Evolutionary conservation across 164 flowering plant species (phyloP).

Genomic region (Kalanchoe fedtschenkoi): DNA sequence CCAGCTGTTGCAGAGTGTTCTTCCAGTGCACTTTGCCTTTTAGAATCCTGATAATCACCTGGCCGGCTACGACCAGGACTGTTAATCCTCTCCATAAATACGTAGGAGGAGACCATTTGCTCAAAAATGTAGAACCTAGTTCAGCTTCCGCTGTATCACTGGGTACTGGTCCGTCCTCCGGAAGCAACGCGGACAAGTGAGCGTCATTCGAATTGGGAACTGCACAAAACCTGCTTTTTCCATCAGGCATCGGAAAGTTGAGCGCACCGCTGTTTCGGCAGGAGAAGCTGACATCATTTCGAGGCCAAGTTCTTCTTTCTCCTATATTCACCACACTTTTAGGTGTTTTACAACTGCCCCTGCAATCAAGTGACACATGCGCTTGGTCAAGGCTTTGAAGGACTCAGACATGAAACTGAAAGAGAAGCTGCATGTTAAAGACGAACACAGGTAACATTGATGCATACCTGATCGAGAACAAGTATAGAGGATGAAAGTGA

Average conservation of each 20-base stretch:
- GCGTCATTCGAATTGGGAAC: conserved; percentile 34
- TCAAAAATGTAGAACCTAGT: conserved; percentile 21
- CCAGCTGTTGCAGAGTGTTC: conserved; percentile 85
- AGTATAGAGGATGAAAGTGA: conserved; percentile 13
- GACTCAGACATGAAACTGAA: too few species aligned
- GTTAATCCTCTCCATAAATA: conserved; percentile 83
- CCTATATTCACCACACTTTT: background rate
- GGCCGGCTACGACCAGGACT: conserved; percentile 62
- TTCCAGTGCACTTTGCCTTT: conserved; percentile 70
- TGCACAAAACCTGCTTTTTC: conserved; percentile 13
- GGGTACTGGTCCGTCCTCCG: conserved; percentile 27
- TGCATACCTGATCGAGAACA: conserved; percentile 1
- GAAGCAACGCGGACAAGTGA: conserved; percentile 18
- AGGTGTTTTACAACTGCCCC: background rate
- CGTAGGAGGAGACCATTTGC: conserved; percentile 72
- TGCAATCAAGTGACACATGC: background rate
- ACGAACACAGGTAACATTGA: background rate
- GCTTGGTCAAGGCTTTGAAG: background rate
- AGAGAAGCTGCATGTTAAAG: too few species aligned
- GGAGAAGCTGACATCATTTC: conserved; percentile 9
- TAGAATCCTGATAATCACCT: conserved; percentile 47
- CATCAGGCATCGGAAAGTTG: conserved; percentile 11
- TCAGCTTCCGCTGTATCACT: conserved; percentile 19
- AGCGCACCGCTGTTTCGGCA: background rate
- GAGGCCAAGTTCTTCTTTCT: background rate